These are phyloP conservation scores for Talaromyces sp. DNA, from an alignment of 2,329 filamentous ascomycete species.

Conservation along the genomic window DNA sequence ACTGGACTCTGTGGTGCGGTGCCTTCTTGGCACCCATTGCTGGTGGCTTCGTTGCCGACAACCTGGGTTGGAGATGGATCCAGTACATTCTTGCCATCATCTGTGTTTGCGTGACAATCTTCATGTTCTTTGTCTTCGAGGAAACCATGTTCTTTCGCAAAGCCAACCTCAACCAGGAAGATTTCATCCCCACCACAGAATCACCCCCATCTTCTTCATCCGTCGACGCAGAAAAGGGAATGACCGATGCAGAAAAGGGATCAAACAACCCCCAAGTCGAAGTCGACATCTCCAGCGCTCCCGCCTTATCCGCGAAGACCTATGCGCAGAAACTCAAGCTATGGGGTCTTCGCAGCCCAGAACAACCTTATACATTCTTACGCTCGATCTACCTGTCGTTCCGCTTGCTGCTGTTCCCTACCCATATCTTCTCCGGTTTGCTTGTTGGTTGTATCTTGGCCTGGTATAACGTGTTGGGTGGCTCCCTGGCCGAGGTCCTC, in stretches of 20 bases:
- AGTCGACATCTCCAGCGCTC: not conserved
- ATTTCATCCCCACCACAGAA: not conserved
- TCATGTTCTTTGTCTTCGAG: slow-evolving; percentile 8
- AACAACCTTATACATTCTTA: slow-evolving; percentile 19
- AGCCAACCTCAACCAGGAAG: not conserved
- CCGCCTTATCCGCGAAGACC: slow-evolving; percentile 10
- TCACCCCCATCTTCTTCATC: not conserved
- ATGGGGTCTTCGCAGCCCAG: slow-evolving; percentile 16
- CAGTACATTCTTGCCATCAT: not conserved
- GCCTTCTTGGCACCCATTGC: not conserved
- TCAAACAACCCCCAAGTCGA: not conserved
- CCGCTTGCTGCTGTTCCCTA: slow-evolving; percentile 18
- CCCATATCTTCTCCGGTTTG: slow-evolving; percentile 20
- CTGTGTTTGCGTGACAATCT: not conserved
- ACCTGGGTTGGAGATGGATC: not conserved
- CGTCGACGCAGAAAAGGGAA: not conserved
- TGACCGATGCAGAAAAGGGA: not conserved
- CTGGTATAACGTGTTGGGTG: slow-evolving; percentile 26
- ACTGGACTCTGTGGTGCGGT: not conserved
- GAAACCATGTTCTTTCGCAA: slow-evolving; percentile 17
- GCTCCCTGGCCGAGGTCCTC: slow-evolving; percentile 22
- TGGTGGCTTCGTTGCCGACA: not conserved
- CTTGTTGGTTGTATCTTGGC: slow-evolving; percentile 20
- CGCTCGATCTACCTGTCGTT: slow-evolving; percentile 18
- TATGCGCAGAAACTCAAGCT: slow-evolving; percentile 20